A percentile compares a stretch with the other conserved stretches of the same genome.
phyloP scores from a whole-genome alignment of 768 basidiomycete genomes.

The Leccinum arenicola region DNA sequence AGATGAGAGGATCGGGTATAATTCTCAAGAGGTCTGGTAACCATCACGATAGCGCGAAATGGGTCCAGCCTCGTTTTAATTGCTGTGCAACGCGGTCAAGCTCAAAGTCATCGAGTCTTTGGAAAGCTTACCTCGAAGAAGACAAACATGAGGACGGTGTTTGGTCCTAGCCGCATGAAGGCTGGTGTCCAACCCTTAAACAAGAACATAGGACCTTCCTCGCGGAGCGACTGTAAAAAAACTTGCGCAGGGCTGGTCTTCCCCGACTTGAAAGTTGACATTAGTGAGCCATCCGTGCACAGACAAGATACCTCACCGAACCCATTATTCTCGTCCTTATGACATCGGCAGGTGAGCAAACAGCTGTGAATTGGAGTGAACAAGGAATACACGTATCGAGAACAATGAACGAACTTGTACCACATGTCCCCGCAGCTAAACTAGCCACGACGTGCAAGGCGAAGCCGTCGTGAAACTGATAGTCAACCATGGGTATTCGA shows the following conservation, averaged over 20 bases:
- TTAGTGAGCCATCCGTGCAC: conserved; percentile 1
- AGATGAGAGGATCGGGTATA: conserved; percentile 2
- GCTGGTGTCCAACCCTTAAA: conserved; percentile 92
- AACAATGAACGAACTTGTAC: conserved; percentile 66
- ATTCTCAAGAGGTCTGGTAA: not conserved
- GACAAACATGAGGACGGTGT: conserved; percentile 81
- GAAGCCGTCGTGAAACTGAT: conserved; percentile 63
- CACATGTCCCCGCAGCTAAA: conserved; percentile 67
- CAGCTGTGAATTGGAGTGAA: conserved; percentile 42
- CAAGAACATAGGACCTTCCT: conserved; percentile 75
- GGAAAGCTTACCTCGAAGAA: conserved; percentile 67
- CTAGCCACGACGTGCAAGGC: conserved; percentile 68
- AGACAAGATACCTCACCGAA: conserved; percentile 44
- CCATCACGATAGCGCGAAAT: conserved; percentile 2
- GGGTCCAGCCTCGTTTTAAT: conserved; percentile 63
- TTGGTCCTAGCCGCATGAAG: conserved; percentile 79
- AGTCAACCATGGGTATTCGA: conserved; percentile 53
- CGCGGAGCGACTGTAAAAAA: conserved; percentile 54
- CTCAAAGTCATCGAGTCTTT: not conserved
- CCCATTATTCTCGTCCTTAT: conserved; percentile 77
- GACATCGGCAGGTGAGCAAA: conserved; percentile 78
- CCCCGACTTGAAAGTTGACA: conserved; percentile 41
- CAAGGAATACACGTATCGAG: not conserved
- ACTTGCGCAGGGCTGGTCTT: conserved; percentile 49
- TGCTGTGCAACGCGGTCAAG: conserved; percentile 43